phyloP scores from a whole-genome alignment of 768 basidiomycete species.

The Psilocybe tampanensis region DNA sequence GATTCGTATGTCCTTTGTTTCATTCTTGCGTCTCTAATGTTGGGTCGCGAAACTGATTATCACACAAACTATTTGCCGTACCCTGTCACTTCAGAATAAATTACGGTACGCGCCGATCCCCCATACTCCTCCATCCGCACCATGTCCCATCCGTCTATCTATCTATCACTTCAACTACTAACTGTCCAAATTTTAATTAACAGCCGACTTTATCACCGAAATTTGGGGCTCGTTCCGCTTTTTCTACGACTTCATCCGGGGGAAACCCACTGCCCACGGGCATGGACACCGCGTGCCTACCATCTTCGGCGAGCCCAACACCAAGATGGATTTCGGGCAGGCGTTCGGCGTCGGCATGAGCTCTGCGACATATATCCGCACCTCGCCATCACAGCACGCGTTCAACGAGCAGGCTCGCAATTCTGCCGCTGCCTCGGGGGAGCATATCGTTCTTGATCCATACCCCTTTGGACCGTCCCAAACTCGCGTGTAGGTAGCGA shows the following conservation, averaged over 20 bases:
- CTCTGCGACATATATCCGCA: neutral
- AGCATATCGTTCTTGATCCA: slow-evolving; percentile 10
- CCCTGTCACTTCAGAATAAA: slow-evolving; percentile 28
- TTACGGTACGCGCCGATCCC: slow-evolving; percentile 12
- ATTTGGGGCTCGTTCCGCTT: slow-evolving; percentile 64
- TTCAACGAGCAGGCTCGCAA: neutral
- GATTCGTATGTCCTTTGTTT: slow-evolving; percentile 52
- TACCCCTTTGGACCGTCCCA: slow-evolving; percentile 8
- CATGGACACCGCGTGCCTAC: slow-evolving; percentile 13
- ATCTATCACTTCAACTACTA: neutral
- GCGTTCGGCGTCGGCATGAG: slow-evolving; percentile 44
- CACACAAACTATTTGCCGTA: neutral
- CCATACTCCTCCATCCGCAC: too few species aligned
- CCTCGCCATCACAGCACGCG: neutral
- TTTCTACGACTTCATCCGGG: slow-evolving; percentile 48
- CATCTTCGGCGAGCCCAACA: slow-evolving; percentile 9
- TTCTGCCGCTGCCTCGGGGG: neutral
- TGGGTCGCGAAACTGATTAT: neutral
- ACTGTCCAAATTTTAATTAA: neutral
- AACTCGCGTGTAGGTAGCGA: too few species aligned
- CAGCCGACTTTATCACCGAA: slow-evolving; percentile 41
- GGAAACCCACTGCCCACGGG: slow-evolving; percentile 27
- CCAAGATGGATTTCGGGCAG: slow-evolving; percentile 33
- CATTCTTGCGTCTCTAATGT: neutral
- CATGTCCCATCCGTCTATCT: too few species aligned